Evolutionary conservation across 345 rosid species (phyloP).

Genomic region (Bretschneidera sinensis): DNA sequence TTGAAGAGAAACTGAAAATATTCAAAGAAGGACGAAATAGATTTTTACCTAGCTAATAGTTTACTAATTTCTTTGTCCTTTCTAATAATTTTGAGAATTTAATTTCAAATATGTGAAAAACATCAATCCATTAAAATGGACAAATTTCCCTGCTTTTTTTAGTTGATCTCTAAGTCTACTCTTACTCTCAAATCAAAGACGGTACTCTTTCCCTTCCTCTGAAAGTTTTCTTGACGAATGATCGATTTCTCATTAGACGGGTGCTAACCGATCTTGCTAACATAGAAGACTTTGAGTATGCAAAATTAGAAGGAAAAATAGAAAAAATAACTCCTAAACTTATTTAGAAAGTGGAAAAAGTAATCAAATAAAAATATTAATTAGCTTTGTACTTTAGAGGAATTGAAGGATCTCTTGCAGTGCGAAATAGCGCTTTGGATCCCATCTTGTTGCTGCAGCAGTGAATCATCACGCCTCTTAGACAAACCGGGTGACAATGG

Average conservation of each 20-base stretch:
- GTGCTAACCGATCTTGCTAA: constrained; percentile 64
- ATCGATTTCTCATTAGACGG: constrained; percentile 40
- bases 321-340: no score
- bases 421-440: constrained; percentile 94
- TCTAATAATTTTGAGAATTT: constrained; percentile 17
- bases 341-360: no score
- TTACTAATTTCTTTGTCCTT: no score
- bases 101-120: constrained; percentile 1
- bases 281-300: constrained; percentile 56
- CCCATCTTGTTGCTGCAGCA: constrained; percentile 86
- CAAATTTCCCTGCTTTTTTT: constrained; percentile 18
- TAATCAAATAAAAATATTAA: no score
- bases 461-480: constrained; percentile 82
- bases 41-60: no score
- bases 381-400: constrained; percentile 61
- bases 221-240: constrained; percentile 22
- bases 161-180: no score
- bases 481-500: constrained; percentile 34
- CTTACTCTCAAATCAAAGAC: neutral
- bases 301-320: neutral
- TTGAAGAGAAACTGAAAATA: no score
- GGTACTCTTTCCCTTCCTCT: constrained; percentile 22
- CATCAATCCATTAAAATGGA: neutral
- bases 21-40: no score
- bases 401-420: constrained; percentile 91